phyloP scores from a whole-genome alignment of 371 early-diverging fungal species.

The Mortierella sp. region DNA sequence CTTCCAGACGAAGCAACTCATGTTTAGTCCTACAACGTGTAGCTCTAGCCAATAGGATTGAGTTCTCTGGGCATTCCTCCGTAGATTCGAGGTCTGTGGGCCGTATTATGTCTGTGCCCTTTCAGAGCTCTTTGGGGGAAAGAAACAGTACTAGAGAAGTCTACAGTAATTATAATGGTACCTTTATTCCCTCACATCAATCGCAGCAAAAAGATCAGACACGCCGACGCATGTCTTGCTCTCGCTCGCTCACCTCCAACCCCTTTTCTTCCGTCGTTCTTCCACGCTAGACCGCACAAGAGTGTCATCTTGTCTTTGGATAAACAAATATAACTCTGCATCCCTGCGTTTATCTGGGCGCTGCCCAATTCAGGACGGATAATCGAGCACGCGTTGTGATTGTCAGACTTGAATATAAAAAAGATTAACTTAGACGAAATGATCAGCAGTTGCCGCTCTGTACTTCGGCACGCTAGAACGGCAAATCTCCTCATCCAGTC shows the following conservation, averaged over 20 bases:
- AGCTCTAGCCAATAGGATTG: constrained; percentile 22
- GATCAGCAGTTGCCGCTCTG: no score
- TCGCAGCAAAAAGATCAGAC: constrained; percentile 4
- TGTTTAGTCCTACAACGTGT: no score
- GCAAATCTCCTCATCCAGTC: constrained; percentile 14
- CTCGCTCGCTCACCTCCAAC: neutral
- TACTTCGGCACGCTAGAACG: no score
- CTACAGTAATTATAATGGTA: no score
- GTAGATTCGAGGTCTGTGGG: neutral
- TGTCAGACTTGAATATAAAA: neutral
- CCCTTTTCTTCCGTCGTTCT: neutral
- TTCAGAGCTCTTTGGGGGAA: no score
- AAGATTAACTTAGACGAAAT: no score
- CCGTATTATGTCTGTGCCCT: constrained; percentile 5
- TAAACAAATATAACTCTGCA: no score
- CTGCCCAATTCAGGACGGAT: no score
- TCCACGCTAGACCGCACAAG: neutral
- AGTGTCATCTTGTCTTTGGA: no score
- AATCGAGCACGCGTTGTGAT: no score
- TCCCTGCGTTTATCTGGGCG: no score
- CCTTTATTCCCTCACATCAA: constrained; percentile 3
- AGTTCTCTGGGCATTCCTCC: constrained; percentile 19
- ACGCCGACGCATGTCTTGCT: neutral
- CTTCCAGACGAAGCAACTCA: no score
- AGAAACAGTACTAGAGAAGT: neutral